A percentile compares a stretch with the other conserved stretches of the same genome.
These are phyloP conservation scores for Stropharia rugosoannulata DNA, from an alignment of 768 basidiomycete species.

Conservation along the genomic window DNA sequence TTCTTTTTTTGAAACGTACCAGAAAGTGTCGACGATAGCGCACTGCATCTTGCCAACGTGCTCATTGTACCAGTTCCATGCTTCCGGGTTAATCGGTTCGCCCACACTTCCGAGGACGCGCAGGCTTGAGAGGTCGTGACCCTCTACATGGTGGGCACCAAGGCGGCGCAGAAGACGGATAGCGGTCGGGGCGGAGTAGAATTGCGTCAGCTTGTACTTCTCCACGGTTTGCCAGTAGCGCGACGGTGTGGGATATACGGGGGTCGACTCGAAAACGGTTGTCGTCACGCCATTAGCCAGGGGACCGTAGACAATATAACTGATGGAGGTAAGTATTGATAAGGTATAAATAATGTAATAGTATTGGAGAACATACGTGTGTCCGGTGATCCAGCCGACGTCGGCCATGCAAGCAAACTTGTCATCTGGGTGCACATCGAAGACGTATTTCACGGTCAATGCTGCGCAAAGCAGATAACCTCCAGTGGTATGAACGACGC, in stretches of 20 bases:
- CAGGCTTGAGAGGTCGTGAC: slow-evolving; percentile 77
- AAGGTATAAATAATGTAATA: slow-evolving; percentile 10
- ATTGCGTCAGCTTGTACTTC: slow-evolving; percentile 91
- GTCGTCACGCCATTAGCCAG: slow-evolving; percentile 84
- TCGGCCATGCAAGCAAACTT: slow-evolving; percentile 98
- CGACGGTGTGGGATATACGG: slow-evolving; percentile 93
- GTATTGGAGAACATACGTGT: slow-evolving; percentile 53
- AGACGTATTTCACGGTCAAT: slow-evolving; percentile 94
- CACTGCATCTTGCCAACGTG: slow-evolving; percentile 86
- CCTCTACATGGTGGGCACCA: slow-evolving; percentile 82
- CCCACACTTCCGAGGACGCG: slow-evolving; percentile 92
- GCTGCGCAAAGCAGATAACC: slow-evolving; percentile 93
- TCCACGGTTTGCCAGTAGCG: slow-evolving; percentile 97
- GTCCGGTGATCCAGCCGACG: slow-evolving; percentile 98
- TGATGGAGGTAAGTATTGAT: slow-evolving; percentile 19
- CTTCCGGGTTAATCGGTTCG: slow-evolving; percentile 98
- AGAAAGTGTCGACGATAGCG: slow-evolving; percentile 93
- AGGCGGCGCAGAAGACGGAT: slow-evolving; percentile 83
- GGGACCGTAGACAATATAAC: slow-evolving; percentile 95
- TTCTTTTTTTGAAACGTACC: no score
- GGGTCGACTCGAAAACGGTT: slow-evolving; percentile 93
- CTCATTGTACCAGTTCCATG: slow-evolving; percentile 99
- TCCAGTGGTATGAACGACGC: slow-evolving; percentile 87
- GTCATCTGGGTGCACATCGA: slow-evolving; percentile 96
- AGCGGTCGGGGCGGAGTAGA: slow-evolving; percentile 94